Evolutionary conservation across 257 asterid genomes (phyloP).

Genomic region (Forsythia suspensa): DNA sequence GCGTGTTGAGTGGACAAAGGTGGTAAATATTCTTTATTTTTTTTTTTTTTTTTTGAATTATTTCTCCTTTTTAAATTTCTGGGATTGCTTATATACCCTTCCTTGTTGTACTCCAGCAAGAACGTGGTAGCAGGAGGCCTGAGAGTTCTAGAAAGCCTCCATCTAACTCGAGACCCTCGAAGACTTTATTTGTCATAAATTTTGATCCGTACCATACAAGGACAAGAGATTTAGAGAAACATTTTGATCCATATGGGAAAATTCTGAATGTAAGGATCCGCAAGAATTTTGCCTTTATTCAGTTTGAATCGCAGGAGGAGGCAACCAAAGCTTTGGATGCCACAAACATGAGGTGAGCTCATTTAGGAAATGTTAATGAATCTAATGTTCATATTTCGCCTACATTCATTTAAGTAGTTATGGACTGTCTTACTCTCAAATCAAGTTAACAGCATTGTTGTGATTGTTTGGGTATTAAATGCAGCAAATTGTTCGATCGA

Average conservation of each 20-base stretch:
- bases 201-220: slow-evolving; percentile 74
- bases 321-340: slow-evolving; percentile 83
- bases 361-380: neutral
- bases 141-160: slow-evolving; percentile 57
- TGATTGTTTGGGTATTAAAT: slow-evolving; percentile 15
- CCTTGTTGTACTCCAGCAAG: slow-evolving; percentile 52
- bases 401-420: neutral
- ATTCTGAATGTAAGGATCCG: slow-evolving; percentile 72
- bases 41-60: neutral
- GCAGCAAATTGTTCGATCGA: slow-evolving; percentile 76
- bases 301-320: slow-evolving; percentile 68
- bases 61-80: neutral
- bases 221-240: slow-evolving; percentile 73
- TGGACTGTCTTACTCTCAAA: neutral
- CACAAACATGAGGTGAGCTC: slow-evolving; percentile 63
- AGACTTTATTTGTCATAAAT: slow-evolving; percentile 79
- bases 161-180: slow-evolving; percentile 52
- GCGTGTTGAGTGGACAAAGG: slow-evolving; percentile 96
- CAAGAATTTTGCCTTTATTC: slow-evolving; percentile 76
- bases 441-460: neutral
- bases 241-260: slow-evolving; percentile 79
- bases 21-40: slow-evolving; percentile 10
- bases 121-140: slow-evolving; percentile 48
- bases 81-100: neutral
- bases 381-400: neutral